Conservation (phyloP, 2,329 filamentous ascomycete species). For the Triangularia setosa region DNA sequence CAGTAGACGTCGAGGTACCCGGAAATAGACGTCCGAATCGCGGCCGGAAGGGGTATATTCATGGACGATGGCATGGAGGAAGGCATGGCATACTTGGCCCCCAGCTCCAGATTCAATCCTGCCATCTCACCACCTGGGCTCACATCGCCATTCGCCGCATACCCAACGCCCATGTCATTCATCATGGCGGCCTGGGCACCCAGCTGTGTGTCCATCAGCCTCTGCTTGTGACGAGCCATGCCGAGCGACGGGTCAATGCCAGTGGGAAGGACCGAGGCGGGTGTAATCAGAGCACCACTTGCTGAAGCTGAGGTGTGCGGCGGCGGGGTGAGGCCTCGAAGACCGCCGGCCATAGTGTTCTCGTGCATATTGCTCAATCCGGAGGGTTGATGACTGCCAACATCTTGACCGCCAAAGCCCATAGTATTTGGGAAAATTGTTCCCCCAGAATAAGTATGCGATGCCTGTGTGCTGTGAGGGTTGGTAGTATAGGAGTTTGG, state of each 20-base stretch:
- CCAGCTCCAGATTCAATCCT: constrained; percentile 32
- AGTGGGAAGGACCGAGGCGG: constrained; percentile 38
- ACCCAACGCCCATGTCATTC: constrained; percentile 16
- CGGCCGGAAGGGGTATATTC: constrained; percentile 33
- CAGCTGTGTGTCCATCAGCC: constrained; percentile 30
- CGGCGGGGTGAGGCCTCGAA: constrained; percentile 49
- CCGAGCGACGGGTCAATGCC: constrained; percentile 36
- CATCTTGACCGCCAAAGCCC: constrained; percentile 24
- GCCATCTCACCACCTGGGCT: constrained; percentile 27
- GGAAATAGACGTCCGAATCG: constrained; percentile 43
- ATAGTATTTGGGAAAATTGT: constrained; percentile 26
- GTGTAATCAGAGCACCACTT: constrained; percentile 47
- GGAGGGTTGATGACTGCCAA: constrained; percentile 16
- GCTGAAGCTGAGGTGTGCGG: constrained; percentile 39
- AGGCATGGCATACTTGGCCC: constrained; percentile 20
- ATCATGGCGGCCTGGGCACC: constrained; percentile 11
- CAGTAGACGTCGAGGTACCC: constrained; percentile 52
- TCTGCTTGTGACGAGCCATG: constrained; percentile 40
- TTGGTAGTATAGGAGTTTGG: constrained; percentile 26
- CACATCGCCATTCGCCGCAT: constrained; percentile 9
- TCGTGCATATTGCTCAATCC: constrained; percentile 21
- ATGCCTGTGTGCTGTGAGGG: constrained; percentile 22
- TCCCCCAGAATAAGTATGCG: constrained; percentile 32
- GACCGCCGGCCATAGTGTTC: constrained; percentile 34
- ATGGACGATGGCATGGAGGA: constrained; percentile 21